Conservation (phyloP, 805 yeast species). For the Yamadazyma phyllophila region DNA sequence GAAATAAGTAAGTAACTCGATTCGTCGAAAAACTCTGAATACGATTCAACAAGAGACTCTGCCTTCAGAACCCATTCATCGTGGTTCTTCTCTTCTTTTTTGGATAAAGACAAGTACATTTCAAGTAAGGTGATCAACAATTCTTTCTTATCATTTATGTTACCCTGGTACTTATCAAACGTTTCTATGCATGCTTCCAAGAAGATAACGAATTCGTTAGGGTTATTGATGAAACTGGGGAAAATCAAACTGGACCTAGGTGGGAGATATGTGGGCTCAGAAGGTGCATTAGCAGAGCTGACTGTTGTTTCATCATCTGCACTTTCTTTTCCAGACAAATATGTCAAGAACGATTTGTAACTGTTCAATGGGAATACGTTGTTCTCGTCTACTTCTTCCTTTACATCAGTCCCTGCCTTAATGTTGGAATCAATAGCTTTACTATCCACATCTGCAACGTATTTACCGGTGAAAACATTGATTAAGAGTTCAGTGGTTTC, state of each 20-base stretch:
- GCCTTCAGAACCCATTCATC: conserved; percentile 69
- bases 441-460: conserved; percentile 40
- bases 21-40: conserved; percentile 52
- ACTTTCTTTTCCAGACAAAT: conserved; percentile 22
- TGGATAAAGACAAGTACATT: conserved; percentile 65
- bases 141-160: conserved; percentile 64
- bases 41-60: conserved; percentile 42
- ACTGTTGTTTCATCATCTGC: conserved; percentile 15
- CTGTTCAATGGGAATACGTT: conserved; percentile 25
- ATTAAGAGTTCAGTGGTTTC: conserved; percentile 81
- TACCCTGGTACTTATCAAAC: conserved; percentile 74
- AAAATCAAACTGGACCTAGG: conserved; percentile 88
- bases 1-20: conserved; percentile 55
- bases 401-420: conserved; percentile 7
- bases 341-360: conserved; percentile 31
- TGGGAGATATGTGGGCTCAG: conserved; percentile 75
- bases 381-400: conserved; percentile 10
- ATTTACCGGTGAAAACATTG: conserved; percentile 85
- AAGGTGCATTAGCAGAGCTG: conserved; percentile 1
- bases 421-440: conserved; percentile 6
- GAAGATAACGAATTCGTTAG: conserved; percentile 85
- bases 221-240: conserved; percentile 81
- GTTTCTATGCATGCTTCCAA: conserved; percentile 86
- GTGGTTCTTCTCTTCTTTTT: conserved; percentile 21
- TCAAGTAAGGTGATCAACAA: conserved; percentile 79